Base-by-base conservation (phyloP, 345 rosid genomes). In the Citrus maxima region DNA sequence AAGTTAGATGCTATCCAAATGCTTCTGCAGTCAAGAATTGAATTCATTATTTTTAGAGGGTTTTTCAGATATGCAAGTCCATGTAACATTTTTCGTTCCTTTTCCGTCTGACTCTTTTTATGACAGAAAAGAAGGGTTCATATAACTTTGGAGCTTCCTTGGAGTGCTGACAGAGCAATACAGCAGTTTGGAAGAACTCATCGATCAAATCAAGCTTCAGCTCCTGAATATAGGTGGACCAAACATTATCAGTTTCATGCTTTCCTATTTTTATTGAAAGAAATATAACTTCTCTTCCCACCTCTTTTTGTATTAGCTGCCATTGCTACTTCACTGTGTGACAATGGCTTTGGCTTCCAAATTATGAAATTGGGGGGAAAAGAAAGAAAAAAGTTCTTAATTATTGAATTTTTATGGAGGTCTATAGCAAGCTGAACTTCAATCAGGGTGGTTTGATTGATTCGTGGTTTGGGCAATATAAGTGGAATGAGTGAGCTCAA, bases 141-240 rank as follows among this genome's bases (percentile, higher is more conserved):
- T 81, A 87, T 96, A 89, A 96, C 99, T 0, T 76, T 96, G 77
- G 99, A 96, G 86, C 99, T 96, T 85, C 99, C 99, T 58, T 96
- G 99, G 99, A 96, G 99, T 93, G 99, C 99, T 86, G 99, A 96
- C 80, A 91, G 98, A 73, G 99, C 99, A 76, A 96, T 96, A 85
- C 99, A 96, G 82, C 99, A 96, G 80, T 93, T 96, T 81, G 99
- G 99, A 78, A 89, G 99, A 89, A 96, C 98, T 69, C 99, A 93
- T 83, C 89, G 99, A 69, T 96, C 99, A 63, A 96, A 96, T 84
- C 99, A 96, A 89, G 95, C 98, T 80, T 96, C 99, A 75, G 99
- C 99, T 65, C 99, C 99, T 74, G 92, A 91, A 76, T 96, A 96
- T 84, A 92, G 99, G 99, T 96, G 77, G 82, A 78, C 51, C 27